These are phyloP conservation scores for Suhomyces sp. DNA, from an alignment of 805 yeast species.

Conservation along the genomic window DNA sequence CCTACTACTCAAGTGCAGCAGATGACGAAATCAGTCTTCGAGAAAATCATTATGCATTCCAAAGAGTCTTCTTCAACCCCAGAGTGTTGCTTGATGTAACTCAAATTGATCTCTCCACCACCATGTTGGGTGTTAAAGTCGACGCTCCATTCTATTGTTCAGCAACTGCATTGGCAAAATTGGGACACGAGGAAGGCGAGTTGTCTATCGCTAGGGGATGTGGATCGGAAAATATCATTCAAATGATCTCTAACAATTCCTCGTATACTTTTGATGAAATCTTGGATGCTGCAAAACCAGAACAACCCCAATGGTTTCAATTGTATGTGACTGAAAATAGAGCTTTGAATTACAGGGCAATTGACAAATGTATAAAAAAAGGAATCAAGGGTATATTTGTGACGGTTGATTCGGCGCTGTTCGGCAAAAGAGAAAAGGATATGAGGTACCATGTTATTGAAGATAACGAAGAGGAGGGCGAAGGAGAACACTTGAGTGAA, in stretches of 20 bases:
- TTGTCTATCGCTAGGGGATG: conserved; percentile 82
- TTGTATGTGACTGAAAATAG: conserved; percentile 46
- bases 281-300: conserved; percentile 60
- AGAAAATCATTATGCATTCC: conserved; percentile 89
- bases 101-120: conserved; percentile 64
- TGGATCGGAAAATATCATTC: conserved; percentile 64
- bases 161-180: conserved; percentile 89
- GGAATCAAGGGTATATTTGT: conserved; percentile 50
- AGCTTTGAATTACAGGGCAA: conserved; percentile 23
- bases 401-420: conserved; percentile 54
- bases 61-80: conserved; percentile 85
- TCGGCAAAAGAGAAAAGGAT: conserved; percentile 56
- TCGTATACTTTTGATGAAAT: conserved; percentile 88
- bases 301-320: conserved; percentile 50
- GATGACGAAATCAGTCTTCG: conserved; percentile 91
- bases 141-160: conserved; percentile 82
- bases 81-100: conserved; percentile 78
- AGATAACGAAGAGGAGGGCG: conserved; percentile 23
- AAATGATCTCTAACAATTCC: conserved; percentile 91
- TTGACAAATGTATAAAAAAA: conserved; percentile 39
- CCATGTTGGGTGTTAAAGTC: conserved; percentile 69
- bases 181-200: conserved; percentile 95
- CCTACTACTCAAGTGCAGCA: conserved; percentile 89
- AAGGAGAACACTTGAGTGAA: conserved; percentile 21
- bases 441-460: conserved; percentile 33